phyloP scores from a whole-genome alignment of 371 early-diverging fungal genomes.

The Mortierella sp. region DNA sequence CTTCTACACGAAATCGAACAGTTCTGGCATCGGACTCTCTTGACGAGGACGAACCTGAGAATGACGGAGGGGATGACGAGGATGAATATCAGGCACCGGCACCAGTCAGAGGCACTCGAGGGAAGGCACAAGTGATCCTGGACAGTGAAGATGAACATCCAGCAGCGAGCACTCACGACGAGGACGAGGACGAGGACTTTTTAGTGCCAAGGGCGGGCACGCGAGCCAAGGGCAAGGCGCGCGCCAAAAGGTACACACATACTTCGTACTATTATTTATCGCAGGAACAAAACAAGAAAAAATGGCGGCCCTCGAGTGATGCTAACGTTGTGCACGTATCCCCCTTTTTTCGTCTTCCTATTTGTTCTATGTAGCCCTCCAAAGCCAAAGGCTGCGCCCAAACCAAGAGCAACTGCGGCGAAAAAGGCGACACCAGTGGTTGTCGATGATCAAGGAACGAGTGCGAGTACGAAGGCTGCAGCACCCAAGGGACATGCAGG shows the following conservation, averaged over 20 bases:
- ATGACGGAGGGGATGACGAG: neutral
- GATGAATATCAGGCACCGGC: neutral
- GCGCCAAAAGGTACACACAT: constrained; percentile 43
- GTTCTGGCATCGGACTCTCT: constrained; percentile 25
- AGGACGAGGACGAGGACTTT: constrained; percentile 27
- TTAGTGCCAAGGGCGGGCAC: constrained; percentile 24
- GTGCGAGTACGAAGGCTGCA: neutral
- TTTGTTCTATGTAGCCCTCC: constrained; percentile 15
- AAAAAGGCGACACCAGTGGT: constrained; percentile 17
- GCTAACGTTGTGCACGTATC: no score
- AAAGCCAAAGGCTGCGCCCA: constrained; percentile 20
- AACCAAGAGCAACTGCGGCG: constrained; percentile 9
- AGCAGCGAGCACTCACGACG: neutral
- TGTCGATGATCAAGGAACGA: neutral
- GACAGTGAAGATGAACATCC: constrained; percentile 35
- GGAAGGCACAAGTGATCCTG: constrained; percentile 17
- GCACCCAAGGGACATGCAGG: constrained; percentile 8
- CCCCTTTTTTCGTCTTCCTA: neutral
- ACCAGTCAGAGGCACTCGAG: neutral
- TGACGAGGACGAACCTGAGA: constrained; percentile 27
- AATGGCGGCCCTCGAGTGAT: no score
- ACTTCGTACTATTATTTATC: no score
- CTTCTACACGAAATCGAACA: neutral
- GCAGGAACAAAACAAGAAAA: no score
- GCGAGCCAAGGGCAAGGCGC: constrained; percentile 35